Conservation (phyloP, 345 rosid genomes). For the Rhodamnia rubescens region DNA sequence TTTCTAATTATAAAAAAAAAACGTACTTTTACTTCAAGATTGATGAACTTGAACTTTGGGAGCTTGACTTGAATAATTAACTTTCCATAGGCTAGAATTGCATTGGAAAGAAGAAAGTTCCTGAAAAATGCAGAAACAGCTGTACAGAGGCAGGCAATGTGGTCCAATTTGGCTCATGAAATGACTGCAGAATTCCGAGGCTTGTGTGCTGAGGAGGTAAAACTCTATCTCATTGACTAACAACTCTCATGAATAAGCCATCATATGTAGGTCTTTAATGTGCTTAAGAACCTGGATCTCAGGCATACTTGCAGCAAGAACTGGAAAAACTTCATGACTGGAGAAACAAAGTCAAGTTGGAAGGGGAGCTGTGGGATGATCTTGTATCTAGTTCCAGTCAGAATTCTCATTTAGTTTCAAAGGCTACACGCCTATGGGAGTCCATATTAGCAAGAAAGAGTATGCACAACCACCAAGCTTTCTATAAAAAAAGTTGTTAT, state of each 20-base stretch:
- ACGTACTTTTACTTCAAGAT: not conserved
- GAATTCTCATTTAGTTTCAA: slow-evolving; percentile 91
- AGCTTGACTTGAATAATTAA: slow-evolving; percentile 1
- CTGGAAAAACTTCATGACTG: slow-evolving; percentile 88
- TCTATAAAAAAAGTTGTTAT: not conserved
- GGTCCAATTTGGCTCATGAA: slow-evolving; percentile 99
- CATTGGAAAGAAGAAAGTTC: slow-evolving; percentile 90
- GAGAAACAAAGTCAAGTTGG: slow-evolving; percentile 94
- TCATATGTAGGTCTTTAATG: not conserved
- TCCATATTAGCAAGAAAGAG: slow-evolving; percentile 90
- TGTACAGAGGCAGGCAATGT: slow-evolving; percentile 93
- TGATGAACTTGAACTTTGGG: not conserved
- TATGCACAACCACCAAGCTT: slow-evolving; percentile 13
- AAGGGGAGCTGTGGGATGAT: slow-evolving; percentile 98
- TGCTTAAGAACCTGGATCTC: slow-evolving; percentile 21
- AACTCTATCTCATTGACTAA: not conserved
- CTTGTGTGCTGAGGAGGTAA: slow-evolving; percentile 99
- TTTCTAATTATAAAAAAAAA: not conserved
- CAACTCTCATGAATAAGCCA: not conserved
- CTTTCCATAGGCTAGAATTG: slow-evolving; percentile 79
- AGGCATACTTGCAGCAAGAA: slow-evolving; percentile 99
- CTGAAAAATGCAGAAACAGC: slow-evolving; percentile 92
- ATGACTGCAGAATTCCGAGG: slow-evolving; percentile 99
- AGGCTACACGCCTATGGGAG: slow-evolving; percentile 91
- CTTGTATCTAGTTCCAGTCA: slow-evolving; percentile 92